These are phyloP conservation scores for Scalesia atractyloides DNA, from an alignment of 129 eudicot genomes.

Conservation along the genomic window DNA sequence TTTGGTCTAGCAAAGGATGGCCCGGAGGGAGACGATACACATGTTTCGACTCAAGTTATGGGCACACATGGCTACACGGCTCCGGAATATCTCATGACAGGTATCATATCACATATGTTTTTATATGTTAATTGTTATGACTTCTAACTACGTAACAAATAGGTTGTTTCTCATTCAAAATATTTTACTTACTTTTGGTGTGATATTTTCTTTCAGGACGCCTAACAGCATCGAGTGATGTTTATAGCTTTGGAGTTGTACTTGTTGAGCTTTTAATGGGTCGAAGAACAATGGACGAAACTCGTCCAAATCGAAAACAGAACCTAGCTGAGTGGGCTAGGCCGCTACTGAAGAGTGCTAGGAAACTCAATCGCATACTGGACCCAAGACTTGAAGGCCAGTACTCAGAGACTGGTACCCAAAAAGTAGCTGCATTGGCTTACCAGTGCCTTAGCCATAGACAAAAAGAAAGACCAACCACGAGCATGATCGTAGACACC, in stretches of 20 bases:
- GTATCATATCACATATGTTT: slow-evolving; percentile 21
- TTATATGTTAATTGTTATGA: neutral
- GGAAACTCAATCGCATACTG: slow-evolving; percentile 58
- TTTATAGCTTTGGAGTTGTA: slow-evolving; percentile 82
- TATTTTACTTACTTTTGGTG: slow-evolving; percentile 9
- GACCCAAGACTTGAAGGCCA: slow-evolving; percentile 81
- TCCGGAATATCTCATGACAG: slow-evolving; percentile 53
- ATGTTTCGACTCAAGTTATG: slow-evolving; percentile 49
- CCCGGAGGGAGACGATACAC: slow-evolving; percentile 42
- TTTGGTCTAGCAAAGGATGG: slow-evolving; percentile 48
- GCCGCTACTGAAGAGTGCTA: slow-evolving; percentile 46
- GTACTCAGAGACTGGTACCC: slow-evolving; percentile 66
- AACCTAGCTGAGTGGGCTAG: slow-evolving; percentile 79
- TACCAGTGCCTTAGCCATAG: slow-evolving; percentile 73
- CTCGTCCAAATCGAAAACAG: slow-evolving; percentile 60
- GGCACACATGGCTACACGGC: slow-evolving; percentile 79
- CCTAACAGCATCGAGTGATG: slow-evolving; percentile 86
- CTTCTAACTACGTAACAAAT: neutral
- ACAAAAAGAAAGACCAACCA: slow-evolving; percentile 63
- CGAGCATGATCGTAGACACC: slow-evolving; percentile 52
- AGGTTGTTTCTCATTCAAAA: neutral
- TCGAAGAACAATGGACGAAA: slow-evolving; percentile 64
- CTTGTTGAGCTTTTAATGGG: slow-evolving; percentile 77
- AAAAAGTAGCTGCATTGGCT: slow-evolving; percentile 67
- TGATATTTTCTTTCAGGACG: slow-evolving; percentile 53